phyloP scores from a whole-genome alignment of 306 rosid species.

The Pterocarpus macrocarpus region DNA sequence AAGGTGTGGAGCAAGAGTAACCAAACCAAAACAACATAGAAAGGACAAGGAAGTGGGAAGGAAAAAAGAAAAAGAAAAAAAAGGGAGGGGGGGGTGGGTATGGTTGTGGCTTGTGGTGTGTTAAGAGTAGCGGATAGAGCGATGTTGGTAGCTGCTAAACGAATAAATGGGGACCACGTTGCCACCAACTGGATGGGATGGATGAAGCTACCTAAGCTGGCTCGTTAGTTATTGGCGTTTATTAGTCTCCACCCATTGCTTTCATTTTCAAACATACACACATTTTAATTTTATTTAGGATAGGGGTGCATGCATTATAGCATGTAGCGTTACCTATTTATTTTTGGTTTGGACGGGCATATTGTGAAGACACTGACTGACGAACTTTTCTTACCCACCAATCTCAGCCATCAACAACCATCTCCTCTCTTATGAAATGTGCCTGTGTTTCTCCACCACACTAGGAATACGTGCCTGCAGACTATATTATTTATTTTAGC shows the following conservation, averaged over 20 bases:
- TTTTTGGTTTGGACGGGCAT: neutral
- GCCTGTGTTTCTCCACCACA: no score
- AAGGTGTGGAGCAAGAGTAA: slow-evolving; percentile 2
- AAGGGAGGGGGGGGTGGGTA: no score
- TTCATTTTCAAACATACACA: neutral
- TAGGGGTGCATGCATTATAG: neutral
- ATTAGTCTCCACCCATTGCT: neutral
- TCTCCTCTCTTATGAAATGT: no score
- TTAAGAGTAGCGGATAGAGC: slow-evolving; percentile 35
- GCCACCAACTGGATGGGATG: slow-evolving; percentile 44
- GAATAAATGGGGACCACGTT: slow-evolving; percentile 47
- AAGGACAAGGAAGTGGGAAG: slow-evolving; percentile 28
- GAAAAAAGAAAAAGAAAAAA: neutral
- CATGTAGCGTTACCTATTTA: neutral
- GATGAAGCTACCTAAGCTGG: slow-evolving; percentile 18
- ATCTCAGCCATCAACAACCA: neutral
- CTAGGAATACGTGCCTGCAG: no score
- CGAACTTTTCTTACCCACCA: neutral
- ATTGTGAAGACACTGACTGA: neutral
- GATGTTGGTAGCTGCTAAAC: slow-evolving; percentile 31
- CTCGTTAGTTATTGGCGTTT: slow-evolving; percentile 39
- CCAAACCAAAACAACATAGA: neutral
- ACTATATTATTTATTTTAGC: no score
- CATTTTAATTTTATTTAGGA: neutral
- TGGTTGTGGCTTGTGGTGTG: neutral